Percentiles rank a stretch among this genome's conserved stretches.
Evolutionary conservation across 2,329 filamentous ascomycete species (phyloP).

Genomic region (Clonostachys rosea): DNA sequence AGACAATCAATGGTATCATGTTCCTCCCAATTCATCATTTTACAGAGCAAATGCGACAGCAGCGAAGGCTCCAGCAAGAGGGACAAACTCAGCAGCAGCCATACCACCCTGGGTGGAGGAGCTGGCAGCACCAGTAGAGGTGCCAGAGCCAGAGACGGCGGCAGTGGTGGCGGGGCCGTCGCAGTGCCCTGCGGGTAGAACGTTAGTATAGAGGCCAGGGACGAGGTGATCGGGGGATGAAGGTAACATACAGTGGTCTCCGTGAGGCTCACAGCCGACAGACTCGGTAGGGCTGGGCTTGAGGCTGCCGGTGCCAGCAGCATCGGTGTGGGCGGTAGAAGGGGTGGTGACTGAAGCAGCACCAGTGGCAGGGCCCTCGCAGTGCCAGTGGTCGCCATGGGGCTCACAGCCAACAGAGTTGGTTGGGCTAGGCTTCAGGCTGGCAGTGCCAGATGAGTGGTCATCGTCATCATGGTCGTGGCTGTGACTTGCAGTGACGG

Average conservation of each 20-base stretch:
- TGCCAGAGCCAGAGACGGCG: neutral
- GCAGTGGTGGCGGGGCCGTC: conserved; percentile 6
- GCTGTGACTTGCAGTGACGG: conserved; percentile 22
- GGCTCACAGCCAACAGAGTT: conserved; percentile 12
- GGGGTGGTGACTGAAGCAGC: conserved; percentile 21
- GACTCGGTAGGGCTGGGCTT: neutral
- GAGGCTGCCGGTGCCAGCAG: conserved; percentile 5
- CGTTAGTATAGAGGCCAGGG: neutral
- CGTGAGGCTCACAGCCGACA: conserved; percentile 12
- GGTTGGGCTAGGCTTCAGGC: neutral
- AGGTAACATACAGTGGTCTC: neutral
- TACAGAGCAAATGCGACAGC: conserved; percentile 3
- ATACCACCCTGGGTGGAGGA: neutral
- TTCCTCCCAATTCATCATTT: neutral
- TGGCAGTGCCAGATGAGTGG: too few relatives aligned
- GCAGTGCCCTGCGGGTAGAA: conserved; percentile 9
- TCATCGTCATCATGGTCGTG: conserved; percentile 20
- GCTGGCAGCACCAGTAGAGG: neutral
- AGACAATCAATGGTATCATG: neutral
- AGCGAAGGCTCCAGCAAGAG: conserved; percentile 2
- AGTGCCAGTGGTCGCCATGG: neutral
- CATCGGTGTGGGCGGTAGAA: conserved; percentile 27
- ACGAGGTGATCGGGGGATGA: neutral
- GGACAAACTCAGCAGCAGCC: neutral
- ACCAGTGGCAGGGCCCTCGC: conserved; percentile 4